These are phyloP conservation scores for Yarrowia deformans DNA, from an alignment of 805 yeast species.

Conservation along the genomic window DNA sequence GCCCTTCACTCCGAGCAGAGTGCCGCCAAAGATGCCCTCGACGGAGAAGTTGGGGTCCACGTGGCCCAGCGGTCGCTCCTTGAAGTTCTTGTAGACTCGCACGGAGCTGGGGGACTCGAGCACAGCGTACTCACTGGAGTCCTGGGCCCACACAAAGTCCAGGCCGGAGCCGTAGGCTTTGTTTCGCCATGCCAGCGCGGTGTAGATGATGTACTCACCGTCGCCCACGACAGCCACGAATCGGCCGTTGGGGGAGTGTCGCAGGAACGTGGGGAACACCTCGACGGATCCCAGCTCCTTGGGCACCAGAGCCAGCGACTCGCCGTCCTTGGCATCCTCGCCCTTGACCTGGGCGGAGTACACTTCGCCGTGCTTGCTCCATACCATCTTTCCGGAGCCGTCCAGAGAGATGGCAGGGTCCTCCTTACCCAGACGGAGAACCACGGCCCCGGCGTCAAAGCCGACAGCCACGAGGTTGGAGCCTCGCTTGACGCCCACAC, in stretches of 20 bases:
- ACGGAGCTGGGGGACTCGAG: conserved; percentile 72
- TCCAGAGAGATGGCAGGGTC: conserved; percentile 95
- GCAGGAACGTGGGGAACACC: conserved; percentile 83
- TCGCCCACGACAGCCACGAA: conserved; percentile 97
- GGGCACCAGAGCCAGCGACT: conserved; percentile 72
- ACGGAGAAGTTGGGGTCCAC: conserved; percentile 65
- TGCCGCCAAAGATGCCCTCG: conserved; percentile 85
- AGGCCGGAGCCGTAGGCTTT: conserved; percentile 88
- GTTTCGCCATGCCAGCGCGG: conserved; percentile 98
- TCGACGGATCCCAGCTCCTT: conserved; percentile 96
- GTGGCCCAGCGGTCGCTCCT: conserved; percentile 69
- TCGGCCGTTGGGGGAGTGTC: conserved; percentile 96
- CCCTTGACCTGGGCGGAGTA: conserved; percentile 82
- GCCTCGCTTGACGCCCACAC: conserved; percentile 76
- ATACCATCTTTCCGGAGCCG: conserved; percentile 86
- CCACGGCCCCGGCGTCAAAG: conserved; percentile 92
- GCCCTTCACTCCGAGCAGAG: conserved; percentile 78
- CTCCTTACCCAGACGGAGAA: conserved; percentile 88
- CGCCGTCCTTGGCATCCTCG: conserved; percentile 79
- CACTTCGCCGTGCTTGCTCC: conserved; percentile 90
- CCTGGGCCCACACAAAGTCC: conserved; percentile 95
- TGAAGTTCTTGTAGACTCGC: conserved; percentile 81
- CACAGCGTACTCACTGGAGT: conserved; percentile 84
- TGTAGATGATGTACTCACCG: conserved; percentile 94
- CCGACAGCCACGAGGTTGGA: conserved; percentile 88